Base-by-base conservation (phyloP, 1,284 basidiomycete species). In the Leccinum insolens region DNA sequence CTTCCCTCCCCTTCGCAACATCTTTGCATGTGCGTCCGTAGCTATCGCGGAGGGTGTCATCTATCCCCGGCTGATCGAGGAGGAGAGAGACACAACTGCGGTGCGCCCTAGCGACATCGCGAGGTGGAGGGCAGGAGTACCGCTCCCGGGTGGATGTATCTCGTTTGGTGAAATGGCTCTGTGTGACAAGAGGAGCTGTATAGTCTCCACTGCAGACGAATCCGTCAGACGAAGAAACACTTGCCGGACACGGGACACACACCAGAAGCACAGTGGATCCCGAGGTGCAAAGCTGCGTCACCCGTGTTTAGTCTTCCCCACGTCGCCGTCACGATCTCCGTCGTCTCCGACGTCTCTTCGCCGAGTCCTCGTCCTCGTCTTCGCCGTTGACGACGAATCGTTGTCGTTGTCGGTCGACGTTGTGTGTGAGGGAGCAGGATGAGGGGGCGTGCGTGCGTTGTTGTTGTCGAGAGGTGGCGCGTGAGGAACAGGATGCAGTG, bases 91-190 rank as follows among this genome's bases (percentile, higher is more conserved):
- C 17, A 95, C 90, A 9, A 94, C 87, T 68, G 98, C 96, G 3
- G 85, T 80, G 46, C 96, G 85, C 4, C 93, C 93, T 2, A 96
- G 84, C 1, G 91, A 89, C 0, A 93, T 89, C 0, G 96, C 95
- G 9, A 98, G 86, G 77, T 99, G 96, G 0, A 98, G 84, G 0
- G 96, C 85, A 0, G 95, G 96, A 7, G 91, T 93, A 3, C 90
- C 89, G 0, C 91, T 90, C 2, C 85, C 87, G 0, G 87, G 84
- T 0, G 90, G 88, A 67, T 94, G 85, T 17, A 91, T 78, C 14
- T 91, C 88, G 72, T 93, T 92, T 0, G 93, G 92, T 49, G 92
- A 94, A 41, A 94, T 90, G 41, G 88, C 84, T 71, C 90, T 85
- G 81, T 95, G 86, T 11, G 88, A 85, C 62, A 95, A 82, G 15